Conservation (phyloP, 257 asterid species). For the Solanum appendiculatum region DNA sequence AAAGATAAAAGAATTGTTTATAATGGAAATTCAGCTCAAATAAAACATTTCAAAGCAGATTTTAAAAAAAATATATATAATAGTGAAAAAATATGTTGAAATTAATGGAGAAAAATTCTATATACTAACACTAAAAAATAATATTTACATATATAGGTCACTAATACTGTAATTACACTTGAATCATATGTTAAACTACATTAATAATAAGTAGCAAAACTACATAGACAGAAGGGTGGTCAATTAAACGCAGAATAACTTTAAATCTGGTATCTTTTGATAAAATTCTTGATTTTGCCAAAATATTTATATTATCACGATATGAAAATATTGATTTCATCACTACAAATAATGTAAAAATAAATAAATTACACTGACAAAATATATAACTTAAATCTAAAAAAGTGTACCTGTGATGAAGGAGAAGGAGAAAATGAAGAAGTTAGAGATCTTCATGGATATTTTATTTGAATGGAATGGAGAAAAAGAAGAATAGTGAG, state of each 20-base stretch:
- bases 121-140: background rate
- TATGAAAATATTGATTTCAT: background rate
- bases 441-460: conserved; percentile 29
- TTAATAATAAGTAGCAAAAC: background rate
- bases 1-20: too few species aligned
- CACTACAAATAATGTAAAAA: background rate
- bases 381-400: background rate
- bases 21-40: too few species aligned
- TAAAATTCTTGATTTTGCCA: background rate
- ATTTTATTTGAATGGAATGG: background rate
- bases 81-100: too few species aligned
- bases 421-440: conserved; percentile 18
- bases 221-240: background rate
- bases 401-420: conserved; percentile 32
- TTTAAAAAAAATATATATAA: background rate
- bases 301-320: background rate
- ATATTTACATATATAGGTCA: background rate
- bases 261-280: background rate
- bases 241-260: background rate
- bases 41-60: background rate
- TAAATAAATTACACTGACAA: background rate
- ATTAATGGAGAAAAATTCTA: background rate
- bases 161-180: background rate
- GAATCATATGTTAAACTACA: background rate
- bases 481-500: background rate